Evolutionary conservation across 2,329 filamentous ascomycete genomes (phyloP).

Genomic region (Albifimbria verrucaria): DNA sequence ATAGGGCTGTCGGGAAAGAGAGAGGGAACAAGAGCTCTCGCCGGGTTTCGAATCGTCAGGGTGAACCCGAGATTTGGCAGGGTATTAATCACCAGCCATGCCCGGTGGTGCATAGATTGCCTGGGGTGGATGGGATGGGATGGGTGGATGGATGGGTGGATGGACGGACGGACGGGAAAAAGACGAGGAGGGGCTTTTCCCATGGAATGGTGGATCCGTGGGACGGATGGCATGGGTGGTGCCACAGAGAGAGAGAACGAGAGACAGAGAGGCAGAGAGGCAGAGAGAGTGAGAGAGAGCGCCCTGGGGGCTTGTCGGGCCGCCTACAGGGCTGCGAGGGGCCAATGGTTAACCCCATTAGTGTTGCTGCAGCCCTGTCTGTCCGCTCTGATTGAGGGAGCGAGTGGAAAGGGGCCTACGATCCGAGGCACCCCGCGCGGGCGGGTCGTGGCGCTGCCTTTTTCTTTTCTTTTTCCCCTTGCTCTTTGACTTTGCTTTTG

Average conservation of each 20-base stretch:
- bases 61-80: constrained; percentile 3
- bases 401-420: neutral
- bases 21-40: neutral
- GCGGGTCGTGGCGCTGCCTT: neutral
- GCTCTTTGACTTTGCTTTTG: too few relatives aligned
- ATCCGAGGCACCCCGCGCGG: neutral
- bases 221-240: too few relatives aligned
- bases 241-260: too few relatives aligned
- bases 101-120: too few relatives aligned
- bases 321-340: neutral
- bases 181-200: constrained; percentile 13
- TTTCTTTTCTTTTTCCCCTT: neutral
- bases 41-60: neutral
- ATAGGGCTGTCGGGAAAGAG: neutral
- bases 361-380: neutral
- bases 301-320: constrained; percentile 8
- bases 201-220: too few relatives aligned
- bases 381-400: too few relatives aligned
- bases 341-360: neutral
- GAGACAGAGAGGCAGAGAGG: constrained; percentile 2
- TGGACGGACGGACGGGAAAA: neutral
- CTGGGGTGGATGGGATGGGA: constrained; percentile 6
- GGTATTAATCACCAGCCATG: neutral
- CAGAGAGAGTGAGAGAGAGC: constrained; percentile 9
- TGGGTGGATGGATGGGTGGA: constrained; percentile 12